Percentiles rank a stretch among this genome's conserved stretches.
These are phyloP conservation scores for Fagopyrum tataricum DNA, from an alignment of 148 eudicot species.

Conservation along the genomic window DNA sequence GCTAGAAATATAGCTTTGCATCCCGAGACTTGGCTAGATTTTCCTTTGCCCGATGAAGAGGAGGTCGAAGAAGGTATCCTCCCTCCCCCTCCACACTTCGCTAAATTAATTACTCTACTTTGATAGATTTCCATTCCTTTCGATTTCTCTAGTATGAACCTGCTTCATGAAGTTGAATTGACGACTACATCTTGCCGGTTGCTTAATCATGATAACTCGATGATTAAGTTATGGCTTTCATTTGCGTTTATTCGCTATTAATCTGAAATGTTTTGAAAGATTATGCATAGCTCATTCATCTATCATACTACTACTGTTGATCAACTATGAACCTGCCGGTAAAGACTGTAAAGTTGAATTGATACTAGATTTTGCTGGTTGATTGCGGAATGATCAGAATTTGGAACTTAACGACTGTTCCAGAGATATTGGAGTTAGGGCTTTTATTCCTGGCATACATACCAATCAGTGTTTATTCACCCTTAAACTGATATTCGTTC, in stretches of 20 bases:
- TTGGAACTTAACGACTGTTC: not conserved
- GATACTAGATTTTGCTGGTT: not conserved
- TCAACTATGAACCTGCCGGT: not conserved
- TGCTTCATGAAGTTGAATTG: too few relatives aligned
- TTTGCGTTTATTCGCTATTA: too few relatives aligned
- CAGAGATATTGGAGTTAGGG: not conserved
- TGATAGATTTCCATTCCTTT: not conserved
- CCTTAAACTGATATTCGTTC: not conserved
- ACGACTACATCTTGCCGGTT: too few relatives aligned
- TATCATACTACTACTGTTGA: not conserved
- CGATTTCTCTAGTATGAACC: too few relatives aligned
- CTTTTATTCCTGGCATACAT: not conserved
- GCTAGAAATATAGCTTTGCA: constrained; percentile 66
- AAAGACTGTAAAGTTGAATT: not conserved
- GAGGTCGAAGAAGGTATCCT: constrained; percentile 47
- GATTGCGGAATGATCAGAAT: not conserved
- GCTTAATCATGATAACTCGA: too few relatives aligned
- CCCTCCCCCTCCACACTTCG: not conserved
- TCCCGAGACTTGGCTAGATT: constrained; percentile 97
- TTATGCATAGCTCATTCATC: not conserved
- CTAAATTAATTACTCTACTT: not conserved
- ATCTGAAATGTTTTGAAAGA: too few relatives aligned
- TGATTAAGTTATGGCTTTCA: too few relatives aligned
- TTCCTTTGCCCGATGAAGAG: constrained; percentile 63
- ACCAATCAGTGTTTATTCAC: not conserved